Evolutionary conservation across 1,284 basidiomycete species (phyloP), one percentile per base, ranked within the genome.

Genomic region (Athelia sp.): DNA sequence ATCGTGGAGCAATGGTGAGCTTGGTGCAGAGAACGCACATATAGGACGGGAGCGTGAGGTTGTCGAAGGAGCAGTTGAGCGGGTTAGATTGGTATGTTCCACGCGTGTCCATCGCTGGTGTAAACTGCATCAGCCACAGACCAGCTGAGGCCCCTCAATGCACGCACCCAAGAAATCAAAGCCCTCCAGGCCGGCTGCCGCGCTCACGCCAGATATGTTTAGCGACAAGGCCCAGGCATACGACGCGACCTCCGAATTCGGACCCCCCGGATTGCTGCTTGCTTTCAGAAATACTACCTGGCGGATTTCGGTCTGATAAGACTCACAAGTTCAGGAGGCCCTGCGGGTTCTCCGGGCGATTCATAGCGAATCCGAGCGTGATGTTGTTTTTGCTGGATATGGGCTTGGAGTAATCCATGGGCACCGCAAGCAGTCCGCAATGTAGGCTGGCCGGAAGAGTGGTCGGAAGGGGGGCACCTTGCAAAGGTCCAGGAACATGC

Each of bases 321-420:
- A n/a, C 43, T 22, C 24, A 44, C 43, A 23, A 44, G 23, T 23
- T 23, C 15, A 44, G 8, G 9, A 44, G 21, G n/a, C 43, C 43
- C 43, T 44, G 21, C 18, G 43, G 23, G 22, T 44, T 44, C 13
- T 44, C 18, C 9, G 43, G 43, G n/a, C 43, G 43, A 19, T 21
- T 6, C 43, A 44, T 44, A 8, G 43, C 17, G n/a, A 44, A 23
- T n/a, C 43, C 43, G 24, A 44, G 21, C 15, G 43, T 23, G 43
- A 44, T 44, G 8, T n/a, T 44, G 23, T 44, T 44, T 8, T 21
- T 44, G 18, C n/a, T n/a, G 8, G 21, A 22, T 4, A 44, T 44
- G 8, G 43, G 18, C 24, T 44, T n/a, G 14, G 23, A 44, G n/a
- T 44, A 44, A 21, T 44, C 43, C 43, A 44, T 44, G 8, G 43